Evolutionary conservation across 2,329 filamentous ascomycete genomes (phyloP).

Genomic region (Pseudogymnoascus sp.): DNA sequence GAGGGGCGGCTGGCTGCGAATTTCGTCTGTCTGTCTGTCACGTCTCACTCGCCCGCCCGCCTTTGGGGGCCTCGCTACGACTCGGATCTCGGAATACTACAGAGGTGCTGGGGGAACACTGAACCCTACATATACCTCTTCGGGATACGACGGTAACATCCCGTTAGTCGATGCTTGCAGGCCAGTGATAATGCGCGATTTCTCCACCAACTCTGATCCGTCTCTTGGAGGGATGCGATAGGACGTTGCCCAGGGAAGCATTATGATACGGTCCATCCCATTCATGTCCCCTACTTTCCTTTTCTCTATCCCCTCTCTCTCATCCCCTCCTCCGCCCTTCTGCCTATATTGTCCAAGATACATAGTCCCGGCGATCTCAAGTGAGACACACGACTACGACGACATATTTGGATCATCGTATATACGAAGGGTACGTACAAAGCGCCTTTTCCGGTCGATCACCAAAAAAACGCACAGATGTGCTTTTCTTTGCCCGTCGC

Average conservation of each 20-base stretch:
- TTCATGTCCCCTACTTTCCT: background rate
- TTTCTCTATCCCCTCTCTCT: background rate
- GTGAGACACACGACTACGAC: background rate
- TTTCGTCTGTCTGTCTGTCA: background rate
- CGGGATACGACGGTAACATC: background rate
- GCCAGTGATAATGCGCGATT: background rate
- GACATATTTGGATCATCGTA: background rate
- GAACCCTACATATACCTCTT: background rate
- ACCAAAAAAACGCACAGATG: background rate
- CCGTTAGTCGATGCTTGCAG: background rate
- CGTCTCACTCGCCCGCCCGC: background rate
- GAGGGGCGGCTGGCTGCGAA: background rate
- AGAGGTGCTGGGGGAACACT: background rate
- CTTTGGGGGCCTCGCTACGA: background rate
- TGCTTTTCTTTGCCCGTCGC: background rate
- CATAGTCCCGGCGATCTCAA: background rate
- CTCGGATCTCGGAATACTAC: background rate
- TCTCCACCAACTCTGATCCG: background rate
- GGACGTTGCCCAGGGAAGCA: background rate
- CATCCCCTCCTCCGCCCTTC: background rate
- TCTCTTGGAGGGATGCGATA: background rate
- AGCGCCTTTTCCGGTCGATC: background rate
- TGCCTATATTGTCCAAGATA: background rate
- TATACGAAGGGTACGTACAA: background rate
- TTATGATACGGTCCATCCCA: background rate